Percentiles rank a stretch among this genome's conserved stretches.
phyloP scores from a whole-genome alignment of 2,329 filamentous ascomycete genomes.

The Verticillium nonalfalfae region DNA sequence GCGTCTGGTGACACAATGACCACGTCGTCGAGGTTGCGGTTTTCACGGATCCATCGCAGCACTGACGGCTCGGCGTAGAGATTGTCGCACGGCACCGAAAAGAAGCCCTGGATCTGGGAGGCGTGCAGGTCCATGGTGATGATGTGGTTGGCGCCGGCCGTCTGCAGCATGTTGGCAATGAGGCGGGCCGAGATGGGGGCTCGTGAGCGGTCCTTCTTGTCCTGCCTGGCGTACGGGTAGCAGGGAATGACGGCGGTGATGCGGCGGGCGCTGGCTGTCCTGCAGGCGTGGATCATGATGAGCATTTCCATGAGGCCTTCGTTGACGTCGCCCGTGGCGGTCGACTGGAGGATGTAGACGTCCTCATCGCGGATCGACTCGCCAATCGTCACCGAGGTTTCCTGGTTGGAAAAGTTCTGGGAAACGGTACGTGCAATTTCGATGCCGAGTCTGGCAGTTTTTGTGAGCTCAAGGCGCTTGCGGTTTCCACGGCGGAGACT shows the following conservation, averaged over 20 bases:
- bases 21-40: slow-evolving; percentile 67
- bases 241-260: slow-evolving; percentile 87
- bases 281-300: slow-evolving; percentile 87
- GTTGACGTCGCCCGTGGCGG: slow-evolving; percentile 83
- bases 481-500: too few species aligned
- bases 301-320: slow-evolving; percentile 89
- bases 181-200: slow-evolving; percentile 84
- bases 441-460: slow-evolving; percentile 49
- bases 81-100: slow-evolving; percentile 63
- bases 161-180: slow-evolving; percentile 89
- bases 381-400: slow-evolving; percentile 77
- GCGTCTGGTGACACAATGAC: slow-evolving; percentile 86
- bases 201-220: slow-evolving; percentile 81
- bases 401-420: slow-evolving; percentile 71
- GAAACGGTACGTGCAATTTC: slow-evolving; percentile 63
- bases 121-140: slow-evolving; percentile 89
- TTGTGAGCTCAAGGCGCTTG: neutral
- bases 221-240: slow-evolving; percentile 85
- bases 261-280: slow-evolving; percentile 55
- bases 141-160: slow-evolving; percentile 62
- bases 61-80: slow-evolving; percentile 84
- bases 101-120: slow-evolving; percentile 83
- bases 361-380: slow-evolving; percentile 81
- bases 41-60: slow-evolving; percentile 75
- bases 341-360: slow-evolving; percentile 83